phyloP scores from a whole-genome alignment of 73 alveolate genomes.

The Paramecium primaurelia region DNA sequence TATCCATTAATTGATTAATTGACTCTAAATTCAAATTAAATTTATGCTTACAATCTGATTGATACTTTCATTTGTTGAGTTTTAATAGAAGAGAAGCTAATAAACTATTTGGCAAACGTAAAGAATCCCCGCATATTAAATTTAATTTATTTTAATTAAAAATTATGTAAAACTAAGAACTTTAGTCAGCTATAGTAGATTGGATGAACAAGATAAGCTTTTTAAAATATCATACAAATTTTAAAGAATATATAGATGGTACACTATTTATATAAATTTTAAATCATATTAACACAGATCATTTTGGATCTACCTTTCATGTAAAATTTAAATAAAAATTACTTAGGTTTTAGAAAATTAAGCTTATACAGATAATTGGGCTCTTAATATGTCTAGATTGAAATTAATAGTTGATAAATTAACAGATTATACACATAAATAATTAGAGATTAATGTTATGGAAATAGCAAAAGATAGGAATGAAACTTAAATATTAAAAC shows the following conservation, averaged over 20 bases:
- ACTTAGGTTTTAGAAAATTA: not conserved
- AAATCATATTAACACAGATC: constrained; percentile 1
- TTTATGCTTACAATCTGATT: not conserved
- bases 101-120: not conserved
- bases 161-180: not conserved
- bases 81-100: not conserved
- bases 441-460: not conserved
- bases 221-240: not conserved
- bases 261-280: not conserved
- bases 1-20: not conserved
- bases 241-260: not conserved
- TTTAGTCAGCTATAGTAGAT: not conserved
- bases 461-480: not conserved
- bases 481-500: not conserved
- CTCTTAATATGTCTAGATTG: constrained; percentile 12
- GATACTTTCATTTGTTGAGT: not conserved
- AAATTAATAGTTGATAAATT: constrained; percentile 7
- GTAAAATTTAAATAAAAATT: not conserved
- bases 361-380: not conserved
- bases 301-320: constrained; percentile 6
- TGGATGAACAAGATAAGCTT: constrained; percentile 13
- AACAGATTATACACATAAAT: not conserved
- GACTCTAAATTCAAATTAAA: not conserved
- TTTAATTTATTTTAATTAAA: not conserved
- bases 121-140: constrained; percentile 28